A percentile compares a stretch with the other conserved stretches of the same genome.
phyloP scores from a whole-genome alignment of 129 eudicot species.

The Pittosporum tobira region DNA sequence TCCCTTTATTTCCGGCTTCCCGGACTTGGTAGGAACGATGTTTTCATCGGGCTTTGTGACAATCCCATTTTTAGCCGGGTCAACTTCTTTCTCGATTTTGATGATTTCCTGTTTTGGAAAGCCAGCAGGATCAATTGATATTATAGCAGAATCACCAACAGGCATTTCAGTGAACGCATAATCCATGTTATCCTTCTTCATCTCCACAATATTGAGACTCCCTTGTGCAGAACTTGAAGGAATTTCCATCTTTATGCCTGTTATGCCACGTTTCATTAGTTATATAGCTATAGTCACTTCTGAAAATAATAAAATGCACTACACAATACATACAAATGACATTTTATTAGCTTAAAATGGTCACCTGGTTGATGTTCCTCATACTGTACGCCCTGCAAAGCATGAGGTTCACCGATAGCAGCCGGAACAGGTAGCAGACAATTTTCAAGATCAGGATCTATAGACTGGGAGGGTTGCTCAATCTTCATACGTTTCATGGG shows the following conservation, averaged over 20 bases:
- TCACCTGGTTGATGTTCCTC: constrained; percentile 30
- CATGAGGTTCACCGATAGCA: constrained; percentile 25
- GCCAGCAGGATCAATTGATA: constrained; percentile 27
- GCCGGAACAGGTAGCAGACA: constrained; percentile 31
- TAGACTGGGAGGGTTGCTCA: constrained; percentile 41
- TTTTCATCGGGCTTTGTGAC: constrained; percentile 30
- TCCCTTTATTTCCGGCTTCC: constrained; percentile 80
- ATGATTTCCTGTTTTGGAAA: constrained; percentile 26
- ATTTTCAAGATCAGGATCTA: constrained; percentile 25
- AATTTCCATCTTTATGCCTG: constrained; percentile 46
- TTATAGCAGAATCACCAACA: constrained; percentile 20
- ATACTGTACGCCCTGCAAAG: constrained; percentile 26
- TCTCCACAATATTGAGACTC: constrained; percentile 24
- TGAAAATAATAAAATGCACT: too few species aligned
- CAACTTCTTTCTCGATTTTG: constrained; percentile 44
- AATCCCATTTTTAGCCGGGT: constrained; percentile 35
- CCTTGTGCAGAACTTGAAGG: constrained; percentile 27
- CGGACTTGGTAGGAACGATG: constrained; percentile 53
- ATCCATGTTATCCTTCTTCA: constrained; percentile 33
- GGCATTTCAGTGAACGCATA: constrained; percentile 22
- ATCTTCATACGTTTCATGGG: constrained; percentile 54
- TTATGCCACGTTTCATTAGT: constrained; percentile 35
- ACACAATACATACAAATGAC: too few species aligned
- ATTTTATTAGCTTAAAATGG: constrained; percentile 14
- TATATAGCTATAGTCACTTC: too few species aligned